Percentiles rank a stretch among this genome's conserved stretches.
Conservation (phyloP, 306 rosid species). For the Citrullus colocynthis region DNA sequence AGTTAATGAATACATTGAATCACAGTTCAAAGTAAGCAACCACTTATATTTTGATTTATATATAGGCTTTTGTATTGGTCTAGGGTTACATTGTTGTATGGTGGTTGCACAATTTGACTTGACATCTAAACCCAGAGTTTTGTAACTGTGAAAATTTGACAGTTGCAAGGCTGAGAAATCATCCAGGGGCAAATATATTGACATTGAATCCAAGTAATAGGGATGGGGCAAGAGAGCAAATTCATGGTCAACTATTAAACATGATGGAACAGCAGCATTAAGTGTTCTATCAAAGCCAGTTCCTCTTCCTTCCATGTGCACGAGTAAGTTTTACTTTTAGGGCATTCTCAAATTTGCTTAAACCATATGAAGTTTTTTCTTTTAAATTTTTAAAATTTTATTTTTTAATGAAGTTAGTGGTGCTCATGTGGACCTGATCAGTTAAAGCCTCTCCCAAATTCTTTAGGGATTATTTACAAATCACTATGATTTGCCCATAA, state of each 20-base stretch:
- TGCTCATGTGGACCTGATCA: background rate
- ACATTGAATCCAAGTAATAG: slow-evolving; percentile 49
- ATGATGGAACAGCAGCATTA: slow-evolving; percentile 9
- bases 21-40: background rate
- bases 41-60: background rate
- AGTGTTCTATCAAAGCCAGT: background rate
- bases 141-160: slow-evolving; percentile 16
- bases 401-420: background rate
- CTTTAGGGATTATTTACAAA: background rate
- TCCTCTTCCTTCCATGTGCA: background rate
- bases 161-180: slow-evolving; percentile 74
- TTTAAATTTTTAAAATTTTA: too few relatives aligned
- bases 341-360: background rate
- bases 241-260: slow-evolving; percentile 34
- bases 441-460: too few relatives aligned
- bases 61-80: background rate
- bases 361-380: too few relatives aligned
- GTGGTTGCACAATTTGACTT: background rate
- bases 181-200: slow-evolving; percentile 44
- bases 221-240: slow-evolving; percentile 45
- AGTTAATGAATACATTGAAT: too few relatives aligned
- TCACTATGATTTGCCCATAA: background rate
- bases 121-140: background rate
- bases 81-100: background rate
- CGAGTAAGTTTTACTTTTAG: background rate